Conservation (phyloP, 345 rosid species). For the Syzygium aqueum region DNA sequence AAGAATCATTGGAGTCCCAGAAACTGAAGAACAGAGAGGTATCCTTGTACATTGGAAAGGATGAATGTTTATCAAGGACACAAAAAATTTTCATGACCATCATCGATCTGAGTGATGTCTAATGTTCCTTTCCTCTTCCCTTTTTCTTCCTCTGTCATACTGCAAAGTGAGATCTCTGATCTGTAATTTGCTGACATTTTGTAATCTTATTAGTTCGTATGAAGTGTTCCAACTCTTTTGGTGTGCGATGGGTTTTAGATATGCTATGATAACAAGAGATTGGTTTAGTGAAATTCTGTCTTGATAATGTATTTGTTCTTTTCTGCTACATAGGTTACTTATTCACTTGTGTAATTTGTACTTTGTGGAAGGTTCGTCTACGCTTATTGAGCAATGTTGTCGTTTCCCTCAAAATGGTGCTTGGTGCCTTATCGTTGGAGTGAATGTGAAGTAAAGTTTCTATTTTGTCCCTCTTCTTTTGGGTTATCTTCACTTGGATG, state of each 20-base stretch:
- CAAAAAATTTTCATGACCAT: background rate
- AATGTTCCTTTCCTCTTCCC: background rate
- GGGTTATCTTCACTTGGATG: background rate
- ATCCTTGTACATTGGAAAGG: background rate
- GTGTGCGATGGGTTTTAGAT: too few relatives aligned
- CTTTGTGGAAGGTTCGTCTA: fast-evolving
- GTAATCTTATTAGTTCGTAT: background rate
- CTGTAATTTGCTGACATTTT: background rate
- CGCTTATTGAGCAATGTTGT: background rate
- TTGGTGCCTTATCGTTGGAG: background rate
- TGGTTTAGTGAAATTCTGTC: too few relatives aligned
- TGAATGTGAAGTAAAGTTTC: background rate
- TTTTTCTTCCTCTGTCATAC: background rate
- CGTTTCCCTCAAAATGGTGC: background rate
- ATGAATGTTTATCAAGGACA: background rate
- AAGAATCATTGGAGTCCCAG: background rate
- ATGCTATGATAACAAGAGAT: too few relatives aligned
- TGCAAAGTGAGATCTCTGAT: background rate
- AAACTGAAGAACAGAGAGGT: background rate
- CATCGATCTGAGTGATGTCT: background rate
- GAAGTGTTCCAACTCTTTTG: background rate
- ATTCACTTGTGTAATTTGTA: background rate
- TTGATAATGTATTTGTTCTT: background rate
- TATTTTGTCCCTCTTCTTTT: background rate
- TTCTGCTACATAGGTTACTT: background rate